Base-by-base conservation (phyloP, 495 filamentous ascomycete genomes). In the Aspergillus avenaceus region DNA sequence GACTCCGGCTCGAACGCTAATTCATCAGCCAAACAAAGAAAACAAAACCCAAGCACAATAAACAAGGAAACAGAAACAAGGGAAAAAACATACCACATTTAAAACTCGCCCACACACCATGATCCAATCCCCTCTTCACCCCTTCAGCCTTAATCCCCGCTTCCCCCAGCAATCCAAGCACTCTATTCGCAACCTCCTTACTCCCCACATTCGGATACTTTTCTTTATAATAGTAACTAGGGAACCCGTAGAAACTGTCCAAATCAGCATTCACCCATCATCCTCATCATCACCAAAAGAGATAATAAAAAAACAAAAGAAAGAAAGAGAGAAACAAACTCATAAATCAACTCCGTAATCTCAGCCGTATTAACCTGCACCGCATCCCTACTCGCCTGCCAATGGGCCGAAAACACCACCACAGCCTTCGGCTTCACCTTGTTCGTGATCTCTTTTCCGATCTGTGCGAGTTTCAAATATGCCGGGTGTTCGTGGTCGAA, bases 331-430 rank as follows among this genome's bases (percentile, higher is more conserved):
- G 45, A 55, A 43, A 72, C 79, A 42, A 71, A 87, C 81, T 95
- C 90, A 68, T 95, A 95, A 40, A 95, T 88, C 59, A 95, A 62
- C 52, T 87, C 83, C 1, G 79, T 85, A 49, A 73, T 67, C 54
- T 85, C 84, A 4, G 80, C 83, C 8, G 77, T 81, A 65, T 93
- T 93, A 54, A 93, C 81, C 58, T 87, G 72, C 47, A 95, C 78
- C 3, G 67, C 74, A 56, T 79, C 68, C 26, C 62, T 62, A 1
- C 70, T 70, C 19, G 74, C 79, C 66, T 91, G 84, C 90, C 90
- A 95, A 68, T 95, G 88, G 21, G 88, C 90, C 9, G 87, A 91
- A 65, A 95, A 89, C 11, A 95, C 88, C 9, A 96, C 85, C 12
- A 93, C 76, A 13, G 89, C 90, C 47, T 82, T 84, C 16, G 88